Evolutionary conservation across 2,329 filamentous ascomycete genomes (phyloP), one percentile per base, ranked within the genome.

Genomic region (Bipolaris zeicola): DNA sequence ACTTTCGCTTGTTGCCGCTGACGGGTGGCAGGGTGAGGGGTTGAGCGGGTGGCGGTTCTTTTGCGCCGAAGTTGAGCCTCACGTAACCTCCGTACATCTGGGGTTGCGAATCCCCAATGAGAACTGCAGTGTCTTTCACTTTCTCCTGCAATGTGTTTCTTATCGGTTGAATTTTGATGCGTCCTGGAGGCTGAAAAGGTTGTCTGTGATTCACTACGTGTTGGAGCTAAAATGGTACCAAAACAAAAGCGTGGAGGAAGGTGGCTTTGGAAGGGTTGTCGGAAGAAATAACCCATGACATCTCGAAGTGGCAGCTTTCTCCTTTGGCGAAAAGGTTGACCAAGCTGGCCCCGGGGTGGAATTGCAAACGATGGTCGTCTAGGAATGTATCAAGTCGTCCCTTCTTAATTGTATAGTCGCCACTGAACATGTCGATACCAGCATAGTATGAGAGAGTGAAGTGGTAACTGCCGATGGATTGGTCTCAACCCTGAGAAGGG

Each of bases 1-100:
- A 18, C 28, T 37, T 42, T 58, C 49, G 55, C 52, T 55, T 59
- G 48, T 24, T 56, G 24, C 51, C 55, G 51, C 43, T 26, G 42
- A 51, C 38, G 41, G 16, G 38, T 36, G 45, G 31, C 37, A 33
- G 37, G 43, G 53, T 56, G 53, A 52, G 42, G 48, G 42, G 53
- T 46, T 41, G 42, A 24, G 22, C 33, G 53, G 44, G 36, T 36
- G 41, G 47, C 36, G 24, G 36, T 46, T 52, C 41, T 36, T 56
- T 39, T 16, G 33, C 31, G 20, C 31, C 36, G 43, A 56, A 52
- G 43, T 42, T 56, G 45, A 33, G 24, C 24, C 33, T 16, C 20
- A 47, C 18, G 13, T n/a, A 38, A 37, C 13, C 28, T n/a, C 4
- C n/a, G 14, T n/a, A 3, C n/a, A 38, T 31, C 42, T 33, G 10